Evolutionary conservation across 495 filamentous ascomycete genomes (phyloP).

Genomic region (Poronia punctata): DNA sequence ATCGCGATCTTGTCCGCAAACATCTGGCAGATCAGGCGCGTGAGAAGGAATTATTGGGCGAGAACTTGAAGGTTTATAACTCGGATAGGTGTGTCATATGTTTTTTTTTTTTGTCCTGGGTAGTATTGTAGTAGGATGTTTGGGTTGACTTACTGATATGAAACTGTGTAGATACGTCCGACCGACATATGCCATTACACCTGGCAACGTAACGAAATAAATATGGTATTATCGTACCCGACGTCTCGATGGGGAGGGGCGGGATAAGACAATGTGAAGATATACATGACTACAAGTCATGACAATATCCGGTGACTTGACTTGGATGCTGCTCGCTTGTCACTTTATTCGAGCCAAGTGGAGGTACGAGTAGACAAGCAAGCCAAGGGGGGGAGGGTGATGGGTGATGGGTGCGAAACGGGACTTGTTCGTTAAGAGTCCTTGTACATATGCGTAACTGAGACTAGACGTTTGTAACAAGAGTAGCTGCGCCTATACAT

Average conservation of each 20-base stretch:
- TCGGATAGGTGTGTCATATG: conserved; percentile 64
- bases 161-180: conserved; percentile 53
- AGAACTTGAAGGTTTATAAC: conserved; percentile 74
- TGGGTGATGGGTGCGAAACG: background rate
- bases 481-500: too few species aligned
- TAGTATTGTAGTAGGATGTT: background rate
- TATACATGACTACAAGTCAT: too few species aligned
- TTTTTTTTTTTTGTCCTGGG: background rate
- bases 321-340: too few species aligned
- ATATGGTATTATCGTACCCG: background rate
- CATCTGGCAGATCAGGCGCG: conserved; percentile 78
- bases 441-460: conserved; percentile 3
- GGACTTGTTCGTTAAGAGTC: background rate
- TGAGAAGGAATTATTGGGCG: conserved; percentile 82
- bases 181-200: conserved; percentile 61
- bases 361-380: background rate
- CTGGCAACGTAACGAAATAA: conserved; percentile 47
- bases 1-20: conserved; percentile 84
- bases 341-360: too few species aligned
- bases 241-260: background rate
- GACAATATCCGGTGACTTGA: too few species aligned
- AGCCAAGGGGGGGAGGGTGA: background rate
- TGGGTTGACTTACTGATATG: background rate
- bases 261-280: too few species aligned
- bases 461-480: conserved; percentile 5